Evolutionary conservation across 176 grass and related monocot species (phyloP).

Genomic region (Oryza coarctata): DNA sequence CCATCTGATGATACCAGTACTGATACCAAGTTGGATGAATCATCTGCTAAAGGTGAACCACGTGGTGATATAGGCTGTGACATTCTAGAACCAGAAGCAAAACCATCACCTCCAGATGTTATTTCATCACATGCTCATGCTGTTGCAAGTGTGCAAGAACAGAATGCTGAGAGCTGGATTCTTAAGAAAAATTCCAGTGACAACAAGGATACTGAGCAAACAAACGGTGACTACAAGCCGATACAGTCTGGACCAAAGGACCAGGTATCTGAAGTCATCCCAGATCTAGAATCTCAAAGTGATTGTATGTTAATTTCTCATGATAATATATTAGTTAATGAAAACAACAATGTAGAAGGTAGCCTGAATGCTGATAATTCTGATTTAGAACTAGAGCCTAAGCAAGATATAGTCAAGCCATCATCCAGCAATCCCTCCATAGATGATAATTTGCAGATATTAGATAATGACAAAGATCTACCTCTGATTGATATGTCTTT

Average conservation of each 20-base stretch:
- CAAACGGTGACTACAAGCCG: slow-evolving; percentile 9
- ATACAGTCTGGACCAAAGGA: slow-evolving; percentile 29
- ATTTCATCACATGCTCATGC: background rate
- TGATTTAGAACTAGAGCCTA: slow-evolving; percentile 78
- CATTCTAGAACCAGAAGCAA: slow-evolving; percentile 10
- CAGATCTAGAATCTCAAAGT: slow-evolving; percentile 59
- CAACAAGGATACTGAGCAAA: slow-evolving; percentile 20
- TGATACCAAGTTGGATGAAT: slow-evolving; percentile 25
- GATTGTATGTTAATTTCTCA: slow-evolving; percentile 62
- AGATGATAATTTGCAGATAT: slow-evolving; percentile 37
- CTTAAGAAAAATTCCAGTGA: slow-evolving; percentile 18
- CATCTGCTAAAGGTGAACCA: slow-evolving; percentile 15
- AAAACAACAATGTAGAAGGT: slow-evolving; percentile 59
- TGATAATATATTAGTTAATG: slow-evolving; percentile 58
- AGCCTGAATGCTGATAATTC: slow-evolving; percentile 69
- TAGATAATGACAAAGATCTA: slow-evolving; percentile 43
- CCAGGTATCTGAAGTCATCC: slow-evolving; percentile 66
- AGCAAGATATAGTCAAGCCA: slow-evolving; percentile 61
- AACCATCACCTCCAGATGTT: background rate
- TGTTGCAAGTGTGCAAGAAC: slow-evolving; percentile 3
- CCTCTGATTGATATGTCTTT: slow-evolving; percentile 36
- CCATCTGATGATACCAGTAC: background rate
- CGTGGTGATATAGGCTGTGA: slow-evolving; percentile 14
- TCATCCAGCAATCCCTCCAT: slow-evolving; percentile 34
- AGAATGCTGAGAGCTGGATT: slow-evolving; percentile 23